Evolutionary conservation across 176 grass and related monocot genomes (phyloP).

Genomic region (Hordeum vulgare): DNA sequence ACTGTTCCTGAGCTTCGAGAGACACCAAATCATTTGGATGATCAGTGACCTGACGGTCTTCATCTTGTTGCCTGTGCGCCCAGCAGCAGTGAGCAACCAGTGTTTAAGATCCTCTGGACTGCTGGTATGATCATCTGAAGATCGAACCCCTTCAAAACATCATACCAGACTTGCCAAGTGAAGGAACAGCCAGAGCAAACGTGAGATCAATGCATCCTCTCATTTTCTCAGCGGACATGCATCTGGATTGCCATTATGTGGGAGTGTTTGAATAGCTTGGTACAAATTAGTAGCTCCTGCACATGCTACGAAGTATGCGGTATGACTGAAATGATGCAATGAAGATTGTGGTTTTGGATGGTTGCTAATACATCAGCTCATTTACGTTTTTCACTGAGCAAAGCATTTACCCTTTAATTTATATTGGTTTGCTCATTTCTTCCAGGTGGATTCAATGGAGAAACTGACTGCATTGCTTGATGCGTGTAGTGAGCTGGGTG

Average conservation of each 20-base stretch:
- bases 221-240: not conserved
- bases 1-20: not conserved
- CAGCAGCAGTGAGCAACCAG: not conserved
- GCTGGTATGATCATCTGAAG: not conserved
- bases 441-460: constrained; percentile 92
- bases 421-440: constrained; percentile 38
- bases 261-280: not conserved
- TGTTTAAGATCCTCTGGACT: not conserved
- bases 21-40: not conserved
- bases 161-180: not conserved
- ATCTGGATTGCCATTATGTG: not conserved
- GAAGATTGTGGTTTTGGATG: not conserved
- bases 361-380: not conserved
- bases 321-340: not conserved
- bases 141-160: not conserved
- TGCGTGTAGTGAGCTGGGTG: constrained; percentile 83
- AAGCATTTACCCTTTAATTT: constrained; percentile 20
- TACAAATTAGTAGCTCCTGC: not conserved
- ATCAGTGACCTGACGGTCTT: not conserved
- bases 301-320: not conserved
- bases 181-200: not conserved
- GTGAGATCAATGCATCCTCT: not conserved
- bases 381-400: not conserved
- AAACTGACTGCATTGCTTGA: constrained; percentile 98
- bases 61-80: not conserved